phyloP scores from a whole-genome alignment of 2,329 filamentous ascomycete genomes.

The Fusarium neocosmosporiellum region DNA sequence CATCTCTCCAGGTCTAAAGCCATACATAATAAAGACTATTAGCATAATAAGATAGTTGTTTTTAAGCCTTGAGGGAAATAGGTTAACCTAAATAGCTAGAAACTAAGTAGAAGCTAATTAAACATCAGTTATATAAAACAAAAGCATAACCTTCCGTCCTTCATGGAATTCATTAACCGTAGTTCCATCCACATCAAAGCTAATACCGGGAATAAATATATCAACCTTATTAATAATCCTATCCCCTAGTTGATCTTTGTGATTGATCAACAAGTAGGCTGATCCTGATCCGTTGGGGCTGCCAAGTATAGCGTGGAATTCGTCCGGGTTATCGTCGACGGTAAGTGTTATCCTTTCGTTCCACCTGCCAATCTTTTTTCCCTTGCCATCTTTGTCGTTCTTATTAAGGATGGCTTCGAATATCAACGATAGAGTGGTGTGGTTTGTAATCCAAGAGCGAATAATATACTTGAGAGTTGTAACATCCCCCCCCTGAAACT shows the following conservation, averaged over 20 bases:
- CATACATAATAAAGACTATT: too few species aligned
- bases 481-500: neutral
- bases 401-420: constrained; percentile 10
- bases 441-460: constrained; percentile 2
- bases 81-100: neutral
- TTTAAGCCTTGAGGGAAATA: neutral
- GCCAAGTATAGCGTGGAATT: constrained; percentile 10
- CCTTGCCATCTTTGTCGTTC: neutral
- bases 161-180: neutral
- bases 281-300: constrained; percentile 10
- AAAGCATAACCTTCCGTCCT: neutral
- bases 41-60: neutral
- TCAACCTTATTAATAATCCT: constrained; percentile 17
- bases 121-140: constrained; percentile 4
- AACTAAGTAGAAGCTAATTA: neutral
- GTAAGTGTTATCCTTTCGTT: constrained; percentile 1
- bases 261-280: constrained; percentile 5
- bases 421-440: neutral
- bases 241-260: constrained; percentile 3
- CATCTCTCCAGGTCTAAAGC: too few species aligned
- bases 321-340: neutral
- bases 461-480: constrained; percentile 9
- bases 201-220: constrained; percentile 3
- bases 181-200: neutral
- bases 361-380: constrained; percentile 10